Conservation (phyloP, 306 rosid genomes). For the Cucurbita pepo region DNA sequence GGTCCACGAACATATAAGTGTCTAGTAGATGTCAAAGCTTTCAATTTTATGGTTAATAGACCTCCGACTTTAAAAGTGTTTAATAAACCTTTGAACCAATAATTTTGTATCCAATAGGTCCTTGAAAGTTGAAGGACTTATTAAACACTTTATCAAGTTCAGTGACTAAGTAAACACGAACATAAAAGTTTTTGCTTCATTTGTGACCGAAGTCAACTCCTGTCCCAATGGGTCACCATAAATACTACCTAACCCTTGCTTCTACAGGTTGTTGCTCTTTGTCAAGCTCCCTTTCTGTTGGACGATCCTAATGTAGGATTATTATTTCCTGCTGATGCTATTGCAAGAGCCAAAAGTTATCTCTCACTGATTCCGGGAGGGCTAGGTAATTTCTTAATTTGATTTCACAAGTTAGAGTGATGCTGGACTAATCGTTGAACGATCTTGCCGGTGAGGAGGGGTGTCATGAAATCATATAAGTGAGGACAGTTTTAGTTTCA, state of each 20-base stretch:
- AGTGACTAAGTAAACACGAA: neutral
- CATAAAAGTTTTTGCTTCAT: no score
- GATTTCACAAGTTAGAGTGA: neutral
- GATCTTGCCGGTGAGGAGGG: neutral
- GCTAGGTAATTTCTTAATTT: conserved; percentile 44
- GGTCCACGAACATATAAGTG: no score
- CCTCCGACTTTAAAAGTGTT: no score
- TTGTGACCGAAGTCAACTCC: neutral
- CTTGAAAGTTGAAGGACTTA: neutral
- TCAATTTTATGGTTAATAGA: no score
- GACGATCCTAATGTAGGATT: conserved; percentile 92
- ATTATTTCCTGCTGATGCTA: conserved; percentile 93
- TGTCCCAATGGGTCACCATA: neutral
- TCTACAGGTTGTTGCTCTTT: conserved; percentile 85
- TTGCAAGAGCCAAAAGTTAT: conserved; percentile 78
- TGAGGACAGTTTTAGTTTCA: neutral
- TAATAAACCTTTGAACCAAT: neutral
- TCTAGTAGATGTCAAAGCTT: no score
- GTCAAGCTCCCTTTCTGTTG: conserved; percentile 96
- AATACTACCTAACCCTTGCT: neutral
- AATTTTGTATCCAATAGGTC: neutral
- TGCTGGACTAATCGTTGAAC: neutral
- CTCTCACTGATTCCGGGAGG: conserved; percentile 75
- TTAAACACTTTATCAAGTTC: no score
- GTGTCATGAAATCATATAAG: neutral